Conservation (phyloP, 2,329 filamentous ascomycete species). For the Arthrobotrys conoides region DNA sequence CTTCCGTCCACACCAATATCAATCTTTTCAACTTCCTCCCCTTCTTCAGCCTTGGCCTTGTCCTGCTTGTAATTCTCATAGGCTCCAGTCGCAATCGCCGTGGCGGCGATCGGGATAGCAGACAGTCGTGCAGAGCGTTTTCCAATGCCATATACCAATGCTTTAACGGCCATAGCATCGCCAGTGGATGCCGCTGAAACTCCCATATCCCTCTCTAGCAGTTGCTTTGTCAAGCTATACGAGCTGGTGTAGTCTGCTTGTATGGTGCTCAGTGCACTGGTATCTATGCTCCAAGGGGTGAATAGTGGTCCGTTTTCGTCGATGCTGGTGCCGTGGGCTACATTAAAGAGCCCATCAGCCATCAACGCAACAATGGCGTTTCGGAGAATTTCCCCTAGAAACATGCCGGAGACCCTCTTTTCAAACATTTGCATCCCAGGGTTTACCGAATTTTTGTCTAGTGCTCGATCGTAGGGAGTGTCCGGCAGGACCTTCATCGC, state of each 20-base stretch:
- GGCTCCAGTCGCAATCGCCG: conserved; percentile 81
- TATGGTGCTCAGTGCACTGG: conserved; percentile 87
- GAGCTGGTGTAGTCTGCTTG: conserved; percentile 83
- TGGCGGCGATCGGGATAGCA: conserved; percentile 87
- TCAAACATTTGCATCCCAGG: conserved; percentile 99
- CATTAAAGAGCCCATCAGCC: conserved; percentile 68
- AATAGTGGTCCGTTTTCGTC: conserved; percentile 77
- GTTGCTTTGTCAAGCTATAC: conserved; percentile 80
- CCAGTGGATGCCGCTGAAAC: conserved; percentile 80
- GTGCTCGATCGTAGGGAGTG: conserved; percentile 82
- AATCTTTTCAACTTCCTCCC: conserved; percentile 78
- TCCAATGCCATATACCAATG: conserved; percentile 84
- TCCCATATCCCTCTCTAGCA: conserved; percentile 81
- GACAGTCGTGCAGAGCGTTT: conserved; percentile 89
- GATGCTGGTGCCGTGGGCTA: conserved; percentile 77
- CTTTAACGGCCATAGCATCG: conserved; percentile 89
- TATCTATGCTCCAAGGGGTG: conserved; percentile 90
- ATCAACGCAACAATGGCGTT: conserved; percentile 76
- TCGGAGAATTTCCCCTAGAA: conserved; percentile 92
- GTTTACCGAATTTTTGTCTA: conserved; percentile 87
- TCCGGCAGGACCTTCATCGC: conserved; percentile 87
- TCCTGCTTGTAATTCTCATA: conserved; percentile 50
- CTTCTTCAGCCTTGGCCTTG: conserved; percentile 62
- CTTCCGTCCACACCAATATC: conserved; percentile 96
- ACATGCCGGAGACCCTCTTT: conserved; percentile 98